These are phyloP conservation scores for Metschnikowia peoriensis DNA, from an alignment of 805 yeast species.

Conservation along the genomic window DNA sequence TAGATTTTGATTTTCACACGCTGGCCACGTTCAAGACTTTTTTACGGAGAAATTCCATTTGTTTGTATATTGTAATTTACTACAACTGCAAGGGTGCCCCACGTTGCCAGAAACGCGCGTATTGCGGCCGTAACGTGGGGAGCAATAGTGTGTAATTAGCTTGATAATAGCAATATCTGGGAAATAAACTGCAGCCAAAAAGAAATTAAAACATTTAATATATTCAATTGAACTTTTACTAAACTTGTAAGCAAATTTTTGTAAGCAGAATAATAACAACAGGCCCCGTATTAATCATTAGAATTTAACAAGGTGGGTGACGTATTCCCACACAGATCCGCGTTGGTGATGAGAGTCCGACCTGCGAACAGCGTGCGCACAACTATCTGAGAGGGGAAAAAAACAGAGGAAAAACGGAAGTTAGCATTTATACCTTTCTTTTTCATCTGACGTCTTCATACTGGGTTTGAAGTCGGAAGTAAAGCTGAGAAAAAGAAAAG, in stretches of 20 bases:
- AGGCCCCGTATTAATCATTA: background rate
- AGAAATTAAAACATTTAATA: background rate
- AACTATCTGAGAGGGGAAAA: slow-evolving; percentile 2
- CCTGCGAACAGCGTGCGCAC: slow-evolving; percentile 6
- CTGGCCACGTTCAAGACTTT: no score
- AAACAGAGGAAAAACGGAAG: slow-evolving; percentile 1
- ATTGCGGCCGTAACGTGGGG: background rate
- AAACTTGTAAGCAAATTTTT: no score
- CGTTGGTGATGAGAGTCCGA: background rate
- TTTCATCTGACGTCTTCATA: slow-evolving; percentile 2
- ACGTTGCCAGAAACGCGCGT: slow-evolving; percentile 1
- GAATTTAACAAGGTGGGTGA: background rate
- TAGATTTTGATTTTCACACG: background rate
- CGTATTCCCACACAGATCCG: background rate
- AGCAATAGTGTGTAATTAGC: background rate
- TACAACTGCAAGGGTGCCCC: background rate
- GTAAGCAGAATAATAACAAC: no score
- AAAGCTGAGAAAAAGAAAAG: background rate
- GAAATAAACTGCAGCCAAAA: background rate
- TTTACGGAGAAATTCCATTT: no score
- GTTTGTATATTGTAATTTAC: no score
- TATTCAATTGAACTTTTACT: no score
- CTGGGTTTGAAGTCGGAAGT: slow-evolving; percentile 1
- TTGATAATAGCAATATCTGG: background rate
- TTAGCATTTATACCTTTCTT: background rate